Conservation (phyloP, 179 eudicot genomes). For the Vitellaria paradoxa region DNA sequence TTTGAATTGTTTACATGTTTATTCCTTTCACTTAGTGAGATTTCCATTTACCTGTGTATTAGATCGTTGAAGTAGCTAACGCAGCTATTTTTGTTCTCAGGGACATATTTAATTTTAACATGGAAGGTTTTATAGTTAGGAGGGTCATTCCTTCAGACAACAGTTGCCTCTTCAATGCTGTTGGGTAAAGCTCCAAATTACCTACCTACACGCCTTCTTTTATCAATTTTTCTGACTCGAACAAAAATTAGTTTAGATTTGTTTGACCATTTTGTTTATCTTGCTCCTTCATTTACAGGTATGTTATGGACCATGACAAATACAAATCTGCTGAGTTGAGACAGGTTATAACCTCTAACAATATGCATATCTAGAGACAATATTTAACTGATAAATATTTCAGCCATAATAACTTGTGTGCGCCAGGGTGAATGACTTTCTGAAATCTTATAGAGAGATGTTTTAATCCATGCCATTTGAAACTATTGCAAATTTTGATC, state of each 20-base stretch:
- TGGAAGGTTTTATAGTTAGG: slow-evolving; percentile 80
- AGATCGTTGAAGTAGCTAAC: neutral
- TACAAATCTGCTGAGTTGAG: slow-evolving; percentile 74
- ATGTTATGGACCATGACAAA: slow-evolving; percentile 88
- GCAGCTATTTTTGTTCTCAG: slow-evolving; percentile 29
- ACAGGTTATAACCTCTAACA: slow-evolving; percentile 49
- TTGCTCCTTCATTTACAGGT: slow-evolving; percentile 45
- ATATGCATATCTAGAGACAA: neutral
- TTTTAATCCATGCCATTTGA: neutral
- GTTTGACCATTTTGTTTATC: neutral
- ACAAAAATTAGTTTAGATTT: neutral
- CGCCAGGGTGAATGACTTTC: neutral
- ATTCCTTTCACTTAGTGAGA: too few species aligned
- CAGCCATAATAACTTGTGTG: neutral
- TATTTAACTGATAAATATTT: neutral
- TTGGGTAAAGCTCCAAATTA: slow-evolving; percentile 56
- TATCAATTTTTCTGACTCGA: neutral
- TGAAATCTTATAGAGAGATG: neutral
- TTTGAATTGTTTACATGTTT: too few species aligned
- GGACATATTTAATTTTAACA: slow-evolving; percentile 27
- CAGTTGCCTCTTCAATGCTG: slow-evolving; percentile 95
- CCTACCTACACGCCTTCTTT: neutral
- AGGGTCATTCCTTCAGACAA: slow-evolving; percentile 96
- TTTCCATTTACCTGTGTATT: neutral
- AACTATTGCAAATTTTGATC: neutral